Evolutionary conservation across 139 green algal species (phyloP).

Genomic region (Chlamydomonas eustigma): DNA sequence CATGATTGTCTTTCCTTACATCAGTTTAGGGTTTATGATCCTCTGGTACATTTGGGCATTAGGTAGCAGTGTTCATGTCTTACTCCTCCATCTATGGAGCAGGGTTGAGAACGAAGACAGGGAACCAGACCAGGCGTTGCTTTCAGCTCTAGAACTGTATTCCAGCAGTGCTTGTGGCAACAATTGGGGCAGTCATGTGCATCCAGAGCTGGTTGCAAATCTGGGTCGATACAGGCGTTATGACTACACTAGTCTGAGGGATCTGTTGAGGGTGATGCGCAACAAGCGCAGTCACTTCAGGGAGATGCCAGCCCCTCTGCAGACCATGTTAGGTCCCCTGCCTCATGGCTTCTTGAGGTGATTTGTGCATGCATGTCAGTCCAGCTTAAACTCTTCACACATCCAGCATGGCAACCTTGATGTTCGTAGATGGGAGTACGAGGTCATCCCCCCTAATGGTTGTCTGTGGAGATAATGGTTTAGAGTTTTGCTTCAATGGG

Average conservation of each 20-base stretch:
- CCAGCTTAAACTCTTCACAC: too few species aligned
- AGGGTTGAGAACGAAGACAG: slow-evolving; percentile 89
- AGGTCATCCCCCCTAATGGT: too few species aligned
- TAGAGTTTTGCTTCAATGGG: too few species aligned
- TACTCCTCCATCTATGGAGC: too few species aligned
- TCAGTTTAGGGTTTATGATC: too few species aligned
- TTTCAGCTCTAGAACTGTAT: slow-evolving; percentile 50
- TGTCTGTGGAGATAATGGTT: too few species aligned
- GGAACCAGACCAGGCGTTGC: slow-evolving; percentile 60
- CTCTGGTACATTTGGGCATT: too few species aligned
- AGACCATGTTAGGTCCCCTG: slow-evolving; percentile 60
- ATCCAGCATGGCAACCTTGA: too few species aligned
- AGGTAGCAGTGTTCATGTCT: too few species aligned
- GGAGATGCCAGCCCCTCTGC: slow-evolving; percentile 79
- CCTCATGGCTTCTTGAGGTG: slow-evolving; percentile 63
- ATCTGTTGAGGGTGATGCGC: slow-evolving; percentile 95
- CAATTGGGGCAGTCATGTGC: slow-evolving; percentile 72
- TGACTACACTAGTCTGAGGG: slow-evolving; percentile 71
- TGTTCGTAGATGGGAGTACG: too few species aligned
- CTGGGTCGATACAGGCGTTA: slow-evolving; percentile 72
- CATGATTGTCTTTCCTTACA: too few species aligned
- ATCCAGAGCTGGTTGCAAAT: slow-evolving; percentile 79
- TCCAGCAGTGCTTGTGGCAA: slow-evolving; percentile 29
- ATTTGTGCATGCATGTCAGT: too few species aligned
- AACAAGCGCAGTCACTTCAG: slow-evolving; percentile 98